Conservation (phyloP, 2,329 filamentous ascomycete species). For the Aspergillus thermomutatus region DNA sequence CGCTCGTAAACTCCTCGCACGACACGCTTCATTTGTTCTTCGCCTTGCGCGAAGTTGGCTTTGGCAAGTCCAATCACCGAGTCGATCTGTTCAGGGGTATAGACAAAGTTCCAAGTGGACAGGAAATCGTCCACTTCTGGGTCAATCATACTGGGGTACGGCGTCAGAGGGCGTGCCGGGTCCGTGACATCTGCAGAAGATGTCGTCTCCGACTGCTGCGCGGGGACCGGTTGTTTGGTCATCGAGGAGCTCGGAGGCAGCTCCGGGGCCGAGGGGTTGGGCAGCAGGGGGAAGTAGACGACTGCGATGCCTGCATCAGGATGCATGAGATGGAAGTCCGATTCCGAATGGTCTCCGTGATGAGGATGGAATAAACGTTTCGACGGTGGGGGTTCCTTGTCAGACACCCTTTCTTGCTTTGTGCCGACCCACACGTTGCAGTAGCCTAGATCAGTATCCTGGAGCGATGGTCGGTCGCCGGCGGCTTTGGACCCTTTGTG, state of each 20-base stretch:
- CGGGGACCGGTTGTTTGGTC: slow-evolving; percentile 22
- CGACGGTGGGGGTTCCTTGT: slow-evolving; percentile 51
- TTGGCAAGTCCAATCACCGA: slow-evolving; percentile 75
- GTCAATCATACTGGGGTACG: slow-evolving; percentile 68
- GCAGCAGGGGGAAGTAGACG: slow-evolving; percentile 84
- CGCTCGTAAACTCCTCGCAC: slow-evolving; percentile 89
- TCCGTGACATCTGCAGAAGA: slow-evolving; percentile 16
- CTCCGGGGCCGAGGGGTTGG: slow-evolving; percentile 58
- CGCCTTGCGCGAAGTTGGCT: slow-evolving; percentile 83
- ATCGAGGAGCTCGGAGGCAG: slow-evolving; percentile 21
- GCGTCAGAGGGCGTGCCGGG: slow-evolving; percentile 18
- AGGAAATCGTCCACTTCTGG: slow-evolving; percentile 81
- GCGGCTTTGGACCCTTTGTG: slow-evolving; percentile 40
- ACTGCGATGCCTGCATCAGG: slow-evolving; percentile 83
- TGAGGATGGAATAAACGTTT: slow-evolving; percentile 46
- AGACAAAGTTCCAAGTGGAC: slow-evolving; percentile 97
- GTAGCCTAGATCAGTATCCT: slow-evolving; percentile 66
- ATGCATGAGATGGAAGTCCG: slow-evolving; percentile 66
- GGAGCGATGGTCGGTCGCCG: slow-evolving; percentile 39
- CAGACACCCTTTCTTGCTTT: slow-evolving; percentile 65
- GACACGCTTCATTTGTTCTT: slow-evolving; percentile 71
- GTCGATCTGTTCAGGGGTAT: slow-evolving; percentile 86
- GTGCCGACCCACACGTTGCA: slow-evolving; percentile 95
- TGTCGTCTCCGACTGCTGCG: slow-evolving; percentile 17
- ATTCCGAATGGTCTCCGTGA: slow-evolving; percentile 57